phyloP scores from a whole-genome alignment of 768 basidiomycete genomes.

The Mycena polygramma region DNA sequence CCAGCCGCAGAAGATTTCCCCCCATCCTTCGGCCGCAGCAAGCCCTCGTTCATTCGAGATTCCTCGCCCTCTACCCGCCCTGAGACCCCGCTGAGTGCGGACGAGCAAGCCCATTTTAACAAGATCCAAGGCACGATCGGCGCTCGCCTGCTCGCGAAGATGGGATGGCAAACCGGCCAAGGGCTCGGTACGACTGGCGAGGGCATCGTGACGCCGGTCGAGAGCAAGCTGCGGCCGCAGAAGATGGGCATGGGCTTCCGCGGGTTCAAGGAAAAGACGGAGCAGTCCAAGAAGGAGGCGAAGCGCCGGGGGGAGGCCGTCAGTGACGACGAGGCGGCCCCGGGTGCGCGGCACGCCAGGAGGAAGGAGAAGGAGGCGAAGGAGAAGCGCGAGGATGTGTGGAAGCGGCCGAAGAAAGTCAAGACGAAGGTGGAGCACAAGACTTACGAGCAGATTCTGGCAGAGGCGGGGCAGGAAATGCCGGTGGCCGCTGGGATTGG shows the following conservation, averaged over 20 bases:
- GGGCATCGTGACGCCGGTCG: conserved; percentile 91
- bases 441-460: conserved; percentile 96
- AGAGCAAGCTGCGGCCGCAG: conserved; percentile 86
- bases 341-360: conserved; percentile 59
- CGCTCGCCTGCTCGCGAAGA: conserved; percentile 91
- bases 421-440: conserved; percentile 93
- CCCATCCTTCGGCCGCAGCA: conserved; percentile 54
- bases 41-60: conserved; percentile 66
- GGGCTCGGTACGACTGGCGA: conserved; percentile 83
- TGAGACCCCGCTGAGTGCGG: conserved; percentile 65
- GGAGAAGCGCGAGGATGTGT: conserved; percentile 78
- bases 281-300: conserved; percentile 86
- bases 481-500: conserved; percentile 71
- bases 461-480: conserved; percentile 80
- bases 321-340: conserved; percentile 79
- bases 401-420: conserved; percentile 89
- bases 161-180: conserved; percentile 91
- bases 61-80: conserved; percentile 60
- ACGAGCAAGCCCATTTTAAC: conserved; percentile 86
- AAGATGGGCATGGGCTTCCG: conserved; percentile 90
- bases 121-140: conserved; percentile 85
- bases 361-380: conserved; percentile 68
- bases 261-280: conserved; percentile 91
- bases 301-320: conserved; percentile 78
- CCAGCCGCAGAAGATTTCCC: conserved; percentile 48